Evolutionary conservation across 1,284 basidiomycete genomes (phyloP).

Genomic region (Sanghuangporus baumii): DNA sequence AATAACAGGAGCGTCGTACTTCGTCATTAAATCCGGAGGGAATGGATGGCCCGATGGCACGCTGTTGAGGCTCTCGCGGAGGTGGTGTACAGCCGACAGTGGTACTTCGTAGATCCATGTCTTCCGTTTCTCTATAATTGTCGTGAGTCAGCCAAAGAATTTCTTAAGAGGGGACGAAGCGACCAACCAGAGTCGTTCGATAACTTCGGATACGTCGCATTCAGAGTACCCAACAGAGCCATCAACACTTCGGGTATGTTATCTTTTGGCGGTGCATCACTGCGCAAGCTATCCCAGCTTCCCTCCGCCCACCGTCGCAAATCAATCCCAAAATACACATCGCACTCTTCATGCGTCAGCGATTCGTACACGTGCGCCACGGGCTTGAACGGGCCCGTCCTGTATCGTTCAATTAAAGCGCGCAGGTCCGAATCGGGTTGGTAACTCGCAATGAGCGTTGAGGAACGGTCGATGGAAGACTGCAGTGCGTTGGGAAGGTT

Average conservation of each 20-base stretch:
- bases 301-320: conserved; percentile 82
- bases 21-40: conserved; percentile 56
- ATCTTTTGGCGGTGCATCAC: conserved; percentile 53
- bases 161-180: background rate
- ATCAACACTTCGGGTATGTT: conserved; percentile 70
- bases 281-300: conserved; percentile 49
- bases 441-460: conserved; percentile 73
- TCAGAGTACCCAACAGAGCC: conserved; percentile 61
- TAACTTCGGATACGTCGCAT: conserved; percentile 58
- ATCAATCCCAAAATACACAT: conserved; percentile 87
- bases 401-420: conserved; percentile 82
- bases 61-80: conserved; percentile 78
- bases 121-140: conserved; percentile 69
- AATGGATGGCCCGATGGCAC: conserved; percentile 62
- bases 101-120: conserved; percentile 93
- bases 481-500: conserved; percentile 65
- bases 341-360: conserved; percentile 70
- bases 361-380: conserved; percentile 80
- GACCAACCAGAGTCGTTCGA: conserved; percentile 58
- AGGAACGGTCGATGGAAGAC: conserved; percentile 61
- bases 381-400: conserved; percentile 87
- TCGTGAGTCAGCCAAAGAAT: background rate
- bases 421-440: conserved; percentile 81
- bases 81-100: conserved; percentile 72
- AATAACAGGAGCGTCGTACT: conserved; percentile 82